Conservation (phyloP, 768 basidiomycete species). For the Obba rivulosa region DNA sequence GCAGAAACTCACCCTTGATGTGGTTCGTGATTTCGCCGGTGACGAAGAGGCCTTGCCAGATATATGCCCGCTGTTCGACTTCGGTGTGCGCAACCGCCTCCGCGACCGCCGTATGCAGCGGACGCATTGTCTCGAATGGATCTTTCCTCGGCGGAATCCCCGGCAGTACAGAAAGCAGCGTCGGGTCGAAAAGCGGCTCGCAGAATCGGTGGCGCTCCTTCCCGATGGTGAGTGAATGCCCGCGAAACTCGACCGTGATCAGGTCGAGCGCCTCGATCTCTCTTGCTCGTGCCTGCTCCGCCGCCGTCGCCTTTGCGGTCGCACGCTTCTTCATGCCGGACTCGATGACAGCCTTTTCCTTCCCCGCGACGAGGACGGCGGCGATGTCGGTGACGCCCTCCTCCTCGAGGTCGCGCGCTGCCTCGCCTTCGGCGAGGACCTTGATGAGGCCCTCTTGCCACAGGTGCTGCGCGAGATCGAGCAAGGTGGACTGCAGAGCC, state of each 20-base stretch:
- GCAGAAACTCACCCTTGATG: constrained; percentile 54
- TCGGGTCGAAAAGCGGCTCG: constrained; percentile 82
- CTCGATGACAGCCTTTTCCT: constrained; percentile 85
- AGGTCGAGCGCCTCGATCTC: constrained; percentile 85
- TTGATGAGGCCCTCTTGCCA: constrained; percentile 63
- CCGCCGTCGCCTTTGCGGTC: constrained; percentile 66
- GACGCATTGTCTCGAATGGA: constrained; percentile 18
- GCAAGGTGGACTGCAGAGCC: constrained; percentile 42
- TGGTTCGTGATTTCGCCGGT: constrained; percentile 71
- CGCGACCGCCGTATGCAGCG: constrained; percentile 67
- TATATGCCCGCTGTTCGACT: constrained; percentile 59
- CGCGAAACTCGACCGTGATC: constrained; percentile 70
- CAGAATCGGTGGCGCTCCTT: constrained; percentile 89
- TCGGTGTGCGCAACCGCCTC: constrained; percentile 57
- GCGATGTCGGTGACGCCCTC: constrained; percentile 81
- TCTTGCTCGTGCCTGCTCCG: constrained; percentile 72
- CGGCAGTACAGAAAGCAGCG: constrained; percentile 35
- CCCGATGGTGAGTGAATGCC: constrained; percentile 66
- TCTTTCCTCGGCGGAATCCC: constrained; percentile 9
- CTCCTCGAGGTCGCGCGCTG: constrained; percentile 20
- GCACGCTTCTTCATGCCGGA: constrained; percentile 75
- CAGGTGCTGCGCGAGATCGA: constrained; percentile 61
- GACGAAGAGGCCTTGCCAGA: constrained; percentile 77
- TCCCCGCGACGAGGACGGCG: constrained; percentile 85
- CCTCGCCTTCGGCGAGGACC: constrained; percentile 70